Conservation (phyloP, 129 eudicot species). For the Flaveria bidentis region DNA sequence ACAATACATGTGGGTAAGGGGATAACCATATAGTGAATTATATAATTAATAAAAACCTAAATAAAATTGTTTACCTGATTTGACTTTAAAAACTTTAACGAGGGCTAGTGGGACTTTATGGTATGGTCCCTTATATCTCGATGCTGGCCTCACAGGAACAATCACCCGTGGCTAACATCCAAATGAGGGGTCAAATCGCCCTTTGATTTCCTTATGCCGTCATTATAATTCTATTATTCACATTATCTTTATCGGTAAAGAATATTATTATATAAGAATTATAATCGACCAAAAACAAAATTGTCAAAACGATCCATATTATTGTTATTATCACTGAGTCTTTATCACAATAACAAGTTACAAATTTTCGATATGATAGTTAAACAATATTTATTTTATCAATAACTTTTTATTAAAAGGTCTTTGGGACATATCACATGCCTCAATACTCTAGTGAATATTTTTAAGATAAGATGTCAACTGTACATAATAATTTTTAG, state of each 20-base stretch:
- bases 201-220: background rate
- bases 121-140: background rate
- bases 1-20: too few species aligned
- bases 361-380: too few species aligned
- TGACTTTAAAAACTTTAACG: background rate
- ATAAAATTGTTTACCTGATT: background rate
- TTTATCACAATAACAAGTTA: too few species aligned
- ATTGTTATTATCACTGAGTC: slow-evolving; percentile 1
- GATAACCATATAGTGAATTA: too few species aligned
- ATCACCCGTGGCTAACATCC: background rate
- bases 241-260: background rate
- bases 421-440: too few species aligned
- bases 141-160: slow-evolving; percentile 7
- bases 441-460: too few species aligned
- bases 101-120: background rate
- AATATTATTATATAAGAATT: background rate
- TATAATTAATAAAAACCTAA: too few species aligned
- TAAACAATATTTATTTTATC: background rate
- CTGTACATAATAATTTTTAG: too few species aligned
- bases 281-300: slow-evolving; percentile 9
- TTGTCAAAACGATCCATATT: background rate
- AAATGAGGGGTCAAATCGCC: slow-evolving; percentile 3
- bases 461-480: too few species aligned
- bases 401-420: too few species aligned
- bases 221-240: background rate